Base-by-base conservation (phyloP, 2,329 filamentous ascomycete genomes). In the Colletotrichum filicis region DNA sequence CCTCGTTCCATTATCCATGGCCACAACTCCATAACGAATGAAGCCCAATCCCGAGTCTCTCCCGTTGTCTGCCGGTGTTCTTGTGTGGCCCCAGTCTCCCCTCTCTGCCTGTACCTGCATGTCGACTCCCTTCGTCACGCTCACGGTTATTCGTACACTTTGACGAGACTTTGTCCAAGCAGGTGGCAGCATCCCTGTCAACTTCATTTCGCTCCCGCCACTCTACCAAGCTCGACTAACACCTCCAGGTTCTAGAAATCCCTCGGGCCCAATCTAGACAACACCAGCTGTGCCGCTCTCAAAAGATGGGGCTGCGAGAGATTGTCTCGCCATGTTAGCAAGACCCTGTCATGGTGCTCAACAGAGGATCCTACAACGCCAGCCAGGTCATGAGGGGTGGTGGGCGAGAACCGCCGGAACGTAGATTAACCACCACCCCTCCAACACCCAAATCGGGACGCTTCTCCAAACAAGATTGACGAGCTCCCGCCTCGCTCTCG, bases 351-450 rank as follows among this genome's bases (percentile, higher is more conserved):
- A 49, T n/a, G 30, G 8, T 55, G 61, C 49, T 46, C 24, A 19
- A 49, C 42, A 49, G 37, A 24, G 22, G 22, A 24, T 14, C 37
- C 37, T 19, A 42, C 14, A 42, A 42, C 37, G 16, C 37, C 37
- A 42, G 19, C 19, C 19, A 49, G 61, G 46, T 37, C 49, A 55
- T 49, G 32, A 55, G 35, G 49, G 42, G 19, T 49, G 19, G 35
- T 28, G 52, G 52, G 16, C 66, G 35, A 55, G 35, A 42, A 58
- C 60, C 28, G 53, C 35, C 14, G 37, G 42, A 70, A 24, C 30
- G 68, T 70, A 60, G 59, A 66, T 66, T 30, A 60, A 46, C 30
- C 22, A 42, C 30, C 19, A 49, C 68, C 61, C n/a, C 55, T 19
- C 53, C 58, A 22, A 12, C 26, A 16, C 26, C 42, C 42, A 22